phyloP scores from a whole-genome alignment of 441 rosid genomes.

The Syzygium malaccense region DNA sequence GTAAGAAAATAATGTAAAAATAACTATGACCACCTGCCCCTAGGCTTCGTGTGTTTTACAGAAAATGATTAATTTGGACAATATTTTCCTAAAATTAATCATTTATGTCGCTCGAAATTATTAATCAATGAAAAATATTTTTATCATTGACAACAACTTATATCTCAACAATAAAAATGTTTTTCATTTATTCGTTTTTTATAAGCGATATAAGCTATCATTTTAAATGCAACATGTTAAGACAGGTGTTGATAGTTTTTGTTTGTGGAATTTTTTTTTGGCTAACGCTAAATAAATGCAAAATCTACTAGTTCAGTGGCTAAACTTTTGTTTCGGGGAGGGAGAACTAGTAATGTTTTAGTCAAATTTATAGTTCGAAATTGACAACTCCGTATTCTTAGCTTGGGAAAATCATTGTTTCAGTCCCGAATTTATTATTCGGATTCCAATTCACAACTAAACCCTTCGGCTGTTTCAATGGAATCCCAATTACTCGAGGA shows the following conservation, averaged over 20 bases:
- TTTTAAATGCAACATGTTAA: no score
- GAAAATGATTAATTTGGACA: no score
- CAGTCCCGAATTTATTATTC: neutral
- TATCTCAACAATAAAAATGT: no score
- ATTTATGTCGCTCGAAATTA: no score
- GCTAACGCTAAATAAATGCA: neutral
- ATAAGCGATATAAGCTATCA: no score
- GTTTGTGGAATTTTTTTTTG: neutral
- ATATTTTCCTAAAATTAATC: no score
- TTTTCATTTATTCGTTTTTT: no score
- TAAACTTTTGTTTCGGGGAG: neutral
- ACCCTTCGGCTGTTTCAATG: fast-evolving
- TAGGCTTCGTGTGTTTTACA: neutral
- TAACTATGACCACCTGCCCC: neutral
- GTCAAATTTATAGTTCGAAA: neutral
- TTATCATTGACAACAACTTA: no score
- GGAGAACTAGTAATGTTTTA: neutral
- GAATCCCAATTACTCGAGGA: neutral
- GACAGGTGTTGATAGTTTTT: no score
- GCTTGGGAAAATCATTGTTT: neutral
- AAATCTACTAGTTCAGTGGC: neutral
- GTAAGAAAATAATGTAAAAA: neutral
- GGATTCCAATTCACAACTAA: neutral
- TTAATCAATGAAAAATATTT: no score
- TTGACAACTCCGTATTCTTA: neutral